Conservation (phyloP, 805 yeast genomes). For the Pichia cephalocereana region DNA sequence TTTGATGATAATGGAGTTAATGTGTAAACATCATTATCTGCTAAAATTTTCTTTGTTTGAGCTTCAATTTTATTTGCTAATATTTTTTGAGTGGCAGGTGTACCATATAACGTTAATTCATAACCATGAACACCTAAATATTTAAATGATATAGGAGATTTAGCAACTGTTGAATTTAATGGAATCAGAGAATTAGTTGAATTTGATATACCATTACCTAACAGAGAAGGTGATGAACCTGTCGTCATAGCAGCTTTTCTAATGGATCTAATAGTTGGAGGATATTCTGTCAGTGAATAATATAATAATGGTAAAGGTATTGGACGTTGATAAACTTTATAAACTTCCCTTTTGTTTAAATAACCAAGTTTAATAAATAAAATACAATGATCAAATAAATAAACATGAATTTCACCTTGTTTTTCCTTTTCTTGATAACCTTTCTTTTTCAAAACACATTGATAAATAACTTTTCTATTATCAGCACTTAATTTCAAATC, state of each 20-base stretch:
- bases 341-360: slow-evolving; percentile 83
- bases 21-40: slow-evolving; percentile 70
- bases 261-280: slow-evolving; percentile 47
- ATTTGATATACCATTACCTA: slow-evolving; percentile 13
- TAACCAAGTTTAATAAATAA: slow-evolving; percentile 78
- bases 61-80: slow-evolving; percentile 69
- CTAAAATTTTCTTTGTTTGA: slow-evolving; percentile 69
- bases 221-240: slow-evolving; percentile 23
- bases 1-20: slow-evolving; percentile 65
- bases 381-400: slow-evolving; percentile 80
- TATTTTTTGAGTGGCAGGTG: slow-evolving; percentile 63
- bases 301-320: slow-evolving; percentile 71
- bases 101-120: slow-evolving; percentile 44
- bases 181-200: slow-evolving; percentile 12
- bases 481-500: slow-evolving; percentile 80
- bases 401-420: slow-evolving; percentile 75
- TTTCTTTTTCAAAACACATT: slow-evolving; percentile 65
- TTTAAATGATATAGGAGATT: slow-evolving; percentile 41
- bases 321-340: slow-evolving; percentile 84
- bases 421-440: slow-evolving; percentile 59
- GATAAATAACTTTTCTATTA: slow-evolving; percentile 68
- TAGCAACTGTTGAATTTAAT: slow-evolving; percentile 21
- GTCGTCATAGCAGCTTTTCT: slow-evolving; percentile 32
- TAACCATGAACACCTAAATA: slow-evolving; percentile 48
- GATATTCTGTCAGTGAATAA: slow-evolving; percentile 69